These are phyloP conservation scores for Paecilomyces fulvus DNA, from an alignment of 2,329 filamentous ascomycete genomes.

Conservation along the genomic window DNA sequence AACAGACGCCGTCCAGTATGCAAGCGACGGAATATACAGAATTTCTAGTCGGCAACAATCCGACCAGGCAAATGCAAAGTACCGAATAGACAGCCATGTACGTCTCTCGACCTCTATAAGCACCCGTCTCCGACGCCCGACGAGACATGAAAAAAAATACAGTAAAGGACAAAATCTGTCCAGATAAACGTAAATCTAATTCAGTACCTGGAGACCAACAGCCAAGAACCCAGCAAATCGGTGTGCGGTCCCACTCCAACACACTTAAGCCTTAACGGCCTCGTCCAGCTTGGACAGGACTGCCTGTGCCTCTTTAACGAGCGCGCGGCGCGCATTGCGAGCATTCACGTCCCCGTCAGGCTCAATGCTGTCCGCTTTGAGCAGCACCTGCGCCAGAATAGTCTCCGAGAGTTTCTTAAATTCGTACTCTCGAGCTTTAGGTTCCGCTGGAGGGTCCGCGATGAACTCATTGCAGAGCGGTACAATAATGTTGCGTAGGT, in stretches of 20 bases:
- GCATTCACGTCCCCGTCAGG: slow-evolving; percentile 56
- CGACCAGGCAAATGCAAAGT: background rate
- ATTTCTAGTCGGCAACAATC: background rate
- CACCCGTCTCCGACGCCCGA: background rate
- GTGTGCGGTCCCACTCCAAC: background rate
- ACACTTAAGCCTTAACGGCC: slow-evolving; percentile 12
- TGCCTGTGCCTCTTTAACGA: slow-evolving; percentile 36
- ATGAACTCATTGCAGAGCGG: slow-evolving; percentile 33
- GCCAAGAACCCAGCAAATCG: background rate
- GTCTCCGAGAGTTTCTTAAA: slow-evolving; percentile 37
- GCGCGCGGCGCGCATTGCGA: slow-evolving; percentile 39
- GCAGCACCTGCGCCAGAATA: slow-evolving; percentile 33
- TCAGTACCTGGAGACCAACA: background rate
- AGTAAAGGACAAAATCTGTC: background rate
- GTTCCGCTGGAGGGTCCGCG: slow-evolving; percentile 29
- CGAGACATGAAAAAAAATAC: background rate
- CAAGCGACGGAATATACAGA: background rate
- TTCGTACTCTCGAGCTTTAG: slow-evolving; percentile 33
- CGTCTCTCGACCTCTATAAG: background rate
- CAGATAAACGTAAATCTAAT: background rate
- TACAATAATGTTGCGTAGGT: slow-evolving; percentile 28
- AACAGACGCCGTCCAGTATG: background rate
- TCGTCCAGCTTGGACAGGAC: slow-evolving; percentile 31
- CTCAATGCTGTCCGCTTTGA: slow-evolving; percentile 63
- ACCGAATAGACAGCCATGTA: background rate